Evolutionary conservation across 176 grass and related monocot species (phyloP), one percentile per base, ranked within the genome.

Genomic region (Carex littledalei): DNA sequence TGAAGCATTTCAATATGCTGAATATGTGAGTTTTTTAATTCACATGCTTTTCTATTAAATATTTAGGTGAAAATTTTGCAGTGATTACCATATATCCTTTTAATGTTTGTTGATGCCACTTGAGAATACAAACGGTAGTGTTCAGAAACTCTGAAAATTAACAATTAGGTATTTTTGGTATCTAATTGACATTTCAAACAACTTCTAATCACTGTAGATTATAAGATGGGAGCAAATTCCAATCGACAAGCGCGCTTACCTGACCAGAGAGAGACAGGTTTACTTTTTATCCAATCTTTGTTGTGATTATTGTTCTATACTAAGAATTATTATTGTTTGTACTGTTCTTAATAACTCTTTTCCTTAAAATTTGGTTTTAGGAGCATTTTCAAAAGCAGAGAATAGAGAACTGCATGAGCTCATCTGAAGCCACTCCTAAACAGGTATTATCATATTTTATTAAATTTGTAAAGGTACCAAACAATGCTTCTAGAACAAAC

Each of bases 221-320:
- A 98, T 98, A 86, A 94, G 87, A 87, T 98, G 95, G 95, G 95
- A 98, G 76, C 95, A 98, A 75, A 98, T 98, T 89, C 95, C 95
- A 32, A 83, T 86, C 15, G 95, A 92, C 16, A 85, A 88, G 67
- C 84, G 95, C 66, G 87, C 63, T 79, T 87, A 93, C 78, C 87
- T 98, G 87, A 94, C 65, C 50, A 94, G 95, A 94, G 95, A 93
- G 69, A 91, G 91, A 86, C 92, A 94, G 92, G 95, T 88, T 52
- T 84, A 81, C 88, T 81, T 45, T 37, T 70, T 4, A 45, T 77
- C n/a, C 35, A 41, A 55, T 26, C 22, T 57, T 29, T 78, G 0
- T 76, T 21, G 17, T 79, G 70, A 4, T 63, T 67, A 67, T 54
- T 50, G 37, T 16, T 65, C 12, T 83, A 52, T 11, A 50, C 62